These are phyloP conservation scores for Thinopyrum elongatum DNA, from an alignment of 176 grass and related monocot genomes.

Conservation along the genomic window DNA sequence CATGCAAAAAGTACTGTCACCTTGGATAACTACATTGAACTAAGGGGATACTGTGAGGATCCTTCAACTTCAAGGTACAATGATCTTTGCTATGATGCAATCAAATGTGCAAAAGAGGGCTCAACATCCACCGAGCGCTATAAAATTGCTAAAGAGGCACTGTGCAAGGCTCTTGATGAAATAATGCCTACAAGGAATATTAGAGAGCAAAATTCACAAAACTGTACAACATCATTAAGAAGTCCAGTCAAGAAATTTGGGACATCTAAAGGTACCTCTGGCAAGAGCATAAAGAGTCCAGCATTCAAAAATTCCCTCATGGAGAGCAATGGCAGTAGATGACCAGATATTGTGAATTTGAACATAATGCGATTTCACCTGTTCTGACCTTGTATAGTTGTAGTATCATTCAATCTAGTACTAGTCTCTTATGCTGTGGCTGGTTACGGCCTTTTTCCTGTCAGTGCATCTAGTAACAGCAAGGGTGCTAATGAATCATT, in stretches of 20 bases:
- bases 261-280: conserved; percentile 41
- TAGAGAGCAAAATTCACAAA: conserved; percentile 40
- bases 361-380: conserved; percentile 14
- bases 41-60: conserved; percentile 55
- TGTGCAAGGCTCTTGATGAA: conserved; percentile 64
- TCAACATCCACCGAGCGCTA: conserved; percentile 62
- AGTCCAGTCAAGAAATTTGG: conserved; percentile 45
- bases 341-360: conserved; percentile 30
- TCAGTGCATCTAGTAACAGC: conserved; percentile 14
- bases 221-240: conserved; percentile 39
- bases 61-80: conserved; percentile 42
- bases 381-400: conserved; percentile 31
- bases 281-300: conserved; percentile 61
- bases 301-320: conserved; percentile 47
- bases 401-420: background rate
- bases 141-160: conserved; percentile 79
- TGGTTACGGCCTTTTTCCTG: background rate
- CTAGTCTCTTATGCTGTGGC: conserved; percentile 10
- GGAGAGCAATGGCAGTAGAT: conserved; percentile 62
- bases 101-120: conserved; percentile 79
- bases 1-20: conserved; percentile 65
- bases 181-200: conserved; percentile 57
- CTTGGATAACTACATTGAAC: conserved; percentile 64
- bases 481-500: conserved; percentile 26
- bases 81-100: conserved; percentile 61